phyloP scores from a whole-genome alignment of 78 protist genomes.

The Chrysochromulina parva region DNA sequence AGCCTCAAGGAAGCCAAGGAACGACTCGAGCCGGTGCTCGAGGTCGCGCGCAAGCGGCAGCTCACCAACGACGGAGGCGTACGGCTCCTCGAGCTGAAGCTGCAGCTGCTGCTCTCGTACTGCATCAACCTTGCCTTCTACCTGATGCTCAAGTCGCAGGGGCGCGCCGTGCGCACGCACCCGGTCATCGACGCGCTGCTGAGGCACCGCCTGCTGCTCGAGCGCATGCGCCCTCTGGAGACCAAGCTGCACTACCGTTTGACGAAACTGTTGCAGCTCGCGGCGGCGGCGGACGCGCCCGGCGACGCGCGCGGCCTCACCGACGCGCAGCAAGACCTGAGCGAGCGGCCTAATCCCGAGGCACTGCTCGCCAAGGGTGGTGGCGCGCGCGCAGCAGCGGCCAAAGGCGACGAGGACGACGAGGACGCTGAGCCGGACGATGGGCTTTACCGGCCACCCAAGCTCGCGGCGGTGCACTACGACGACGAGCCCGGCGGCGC shows the following conservation, averaged over 20 bases:
- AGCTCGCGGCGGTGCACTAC: slow-evolving; percentile 9
- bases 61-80: slow-evolving; percentile 59
- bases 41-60: slow-evolving; percentile 23
- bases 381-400: not conserved
- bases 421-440: not conserved
- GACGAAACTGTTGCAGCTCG: slow-evolving; percentile 37
- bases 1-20: slow-evolving; percentile 19
- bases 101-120: slow-evolving; percentile 71
- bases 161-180: slow-evolving; percentile 77
- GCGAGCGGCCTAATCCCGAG: not conserved
- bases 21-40: slow-evolving; percentile 58
- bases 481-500: slow-evolving; percentile 9
- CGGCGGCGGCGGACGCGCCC: not conserved
- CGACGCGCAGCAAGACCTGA: not conserved
- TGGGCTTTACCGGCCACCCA: not conserved
- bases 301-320: not conserved
- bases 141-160: slow-evolving; percentile 76
- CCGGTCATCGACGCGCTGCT: slow-evolving; percentile 82
- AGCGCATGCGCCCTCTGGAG: slow-evolving; percentile 77
- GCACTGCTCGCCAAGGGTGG: not conserved
- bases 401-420: not conserved
- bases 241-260: slow-evolving; percentile 24
- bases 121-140: slow-evolving; percentile 78
- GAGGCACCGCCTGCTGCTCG: slow-evolving; percentile 67
- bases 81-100: slow-evolving; percentile 60